Percentiles rank a stretch among this genome's conserved stretches.
Evolutionary conservation across 2,329 filamentous ascomycete genomes (phyloP).

Genomic region (Colletotrichum musae): DNA sequence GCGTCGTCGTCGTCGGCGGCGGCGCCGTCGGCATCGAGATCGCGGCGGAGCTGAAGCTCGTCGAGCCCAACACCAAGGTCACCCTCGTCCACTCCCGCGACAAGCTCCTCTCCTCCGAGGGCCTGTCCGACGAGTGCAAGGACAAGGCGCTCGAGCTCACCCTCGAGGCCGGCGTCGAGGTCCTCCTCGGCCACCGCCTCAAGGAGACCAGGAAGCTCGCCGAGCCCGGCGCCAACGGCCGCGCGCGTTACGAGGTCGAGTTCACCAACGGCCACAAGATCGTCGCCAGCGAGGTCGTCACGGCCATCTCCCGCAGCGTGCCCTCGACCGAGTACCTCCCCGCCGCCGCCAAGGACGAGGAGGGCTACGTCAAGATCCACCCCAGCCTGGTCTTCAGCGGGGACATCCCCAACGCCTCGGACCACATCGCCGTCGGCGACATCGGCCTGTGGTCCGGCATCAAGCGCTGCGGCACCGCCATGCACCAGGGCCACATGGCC

Average conservation of each 20-base stretch:
- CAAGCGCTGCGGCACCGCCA: constrained; percentile 83
- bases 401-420: constrained; percentile 67
- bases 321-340: constrained; percentile 77
- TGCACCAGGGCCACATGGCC: constrained; percentile 78
- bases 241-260: constrained; percentile 62
- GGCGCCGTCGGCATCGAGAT: constrained; percentile 87
- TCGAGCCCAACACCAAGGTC: constrained; percentile 76
- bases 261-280: constrained; percentile 74
- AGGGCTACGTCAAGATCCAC: constrained; percentile 76
- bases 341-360: constrained; percentile 67
- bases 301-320: constrained; percentile 75
- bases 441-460: constrained; percentile 81
- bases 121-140: constrained; percentile 78
- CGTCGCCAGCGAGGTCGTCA: constrained; percentile 75
- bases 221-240: constrained; percentile 55
- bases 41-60: constrained; percentile 81
- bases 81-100: constrained; percentile 81
- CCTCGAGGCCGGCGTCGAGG: constrained; percentile 73
- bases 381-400: constrained; percentile 68
- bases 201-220: constrained; percentile 60
- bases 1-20: constrained; percentile 82
- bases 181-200: constrained; percentile 74
- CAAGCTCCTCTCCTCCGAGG: constrained; percentile 80
- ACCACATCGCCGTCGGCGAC: constrained; percentile 81
- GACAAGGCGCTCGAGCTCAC: constrained; percentile 72